phyloP scores from a whole-genome alignment of 495 filamentous ascomycete species.

The Aspergillus asperescens region DNA sequence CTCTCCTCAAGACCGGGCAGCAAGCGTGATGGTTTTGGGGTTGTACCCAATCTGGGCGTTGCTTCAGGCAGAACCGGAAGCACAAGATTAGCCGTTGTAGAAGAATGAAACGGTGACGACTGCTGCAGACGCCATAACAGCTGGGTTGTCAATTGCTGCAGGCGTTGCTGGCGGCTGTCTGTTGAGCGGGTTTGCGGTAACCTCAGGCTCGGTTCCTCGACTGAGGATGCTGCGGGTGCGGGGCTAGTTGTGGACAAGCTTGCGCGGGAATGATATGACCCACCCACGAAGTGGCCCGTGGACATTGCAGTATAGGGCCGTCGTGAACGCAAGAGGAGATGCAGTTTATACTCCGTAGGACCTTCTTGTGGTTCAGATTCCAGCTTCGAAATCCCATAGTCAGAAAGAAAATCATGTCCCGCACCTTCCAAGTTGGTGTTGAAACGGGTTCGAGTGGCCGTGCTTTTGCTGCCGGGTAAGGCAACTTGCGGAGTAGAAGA shows the following conservation, averaged over 20 bases:
- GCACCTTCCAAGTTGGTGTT: slow-evolving; percentile 25
- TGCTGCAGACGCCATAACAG: slow-evolving; percentile 93
- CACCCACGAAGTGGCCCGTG: slow-evolving; percentile 54
- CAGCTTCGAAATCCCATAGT: slow-evolving; percentile 69
- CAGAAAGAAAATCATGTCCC: slow-evolving; percentile 51
- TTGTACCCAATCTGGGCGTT: slow-evolving; percentile 45
- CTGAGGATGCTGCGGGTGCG: slow-evolving; percentile 16
- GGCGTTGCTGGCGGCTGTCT: slow-evolving; percentile 66
- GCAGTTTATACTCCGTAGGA: slow-evolving; percentile 93
- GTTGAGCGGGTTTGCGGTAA: slow-evolving; percentile 28
- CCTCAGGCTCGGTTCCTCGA: slow-evolving; percentile 23
- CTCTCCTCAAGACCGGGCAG: slow-evolving; percentile 86
- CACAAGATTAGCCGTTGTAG: slow-evolving; percentile 63
- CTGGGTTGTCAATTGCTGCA: slow-evolving; percentile 91
- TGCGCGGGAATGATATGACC: slow-evolving; percentile 53
- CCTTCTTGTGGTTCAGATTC: slow-evolving; percentile 91
- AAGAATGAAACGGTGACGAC: slow-evolving; percentile 82
- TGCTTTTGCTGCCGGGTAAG: slow-evolving; percentile 16
- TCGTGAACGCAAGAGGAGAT: slow-evolving; percentile 77
- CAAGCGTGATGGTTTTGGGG: slow-evolving; percentile 56
- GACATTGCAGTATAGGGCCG: slow-evolving; percentile 61
- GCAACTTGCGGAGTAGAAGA: slow-evolving; percentile 36
- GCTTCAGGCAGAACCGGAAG: slow-evolving; percentile 68
- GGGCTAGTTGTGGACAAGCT: slow-evolving; percentile 20
- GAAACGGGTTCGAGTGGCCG: slow-evolving; percentile 26